A percentile compares a stretch with the other conserved stretches of the same genome.
phyloP scores from a whole-genome alignment of 257 asterid genomes.

The Parsonsia alboflavescens region DNA sequence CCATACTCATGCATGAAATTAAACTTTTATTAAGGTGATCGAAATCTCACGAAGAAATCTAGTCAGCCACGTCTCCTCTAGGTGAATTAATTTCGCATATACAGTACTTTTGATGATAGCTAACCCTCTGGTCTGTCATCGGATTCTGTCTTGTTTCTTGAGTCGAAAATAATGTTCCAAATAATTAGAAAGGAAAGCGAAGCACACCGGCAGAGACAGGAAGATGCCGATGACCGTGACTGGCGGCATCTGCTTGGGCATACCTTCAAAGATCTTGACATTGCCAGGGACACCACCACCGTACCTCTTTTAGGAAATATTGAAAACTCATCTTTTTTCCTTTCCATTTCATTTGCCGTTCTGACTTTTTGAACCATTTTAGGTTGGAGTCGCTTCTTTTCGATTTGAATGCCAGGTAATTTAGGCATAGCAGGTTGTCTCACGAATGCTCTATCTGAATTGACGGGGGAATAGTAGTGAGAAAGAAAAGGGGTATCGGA shows the following conservation, averaged over 20 bases:
- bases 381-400: background rate
- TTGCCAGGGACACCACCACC: background rate
- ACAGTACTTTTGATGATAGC: too few species aligned
- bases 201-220: background rate
- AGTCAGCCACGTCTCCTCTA: too few species aligned
- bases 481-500: background rate
- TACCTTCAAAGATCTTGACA: background rate
- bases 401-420: background rate
- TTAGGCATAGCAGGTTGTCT: background rate
- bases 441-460: background rate
- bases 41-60: too few species aligned
- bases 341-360: background rate
- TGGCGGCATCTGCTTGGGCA: slow-evolving; percentile 6
- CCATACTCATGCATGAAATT: too few species aligned
- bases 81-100: too few species aligned
- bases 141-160: background rate
- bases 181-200: too few species aligned
- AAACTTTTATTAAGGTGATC: too few species aligned
- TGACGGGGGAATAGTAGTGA: background rate
- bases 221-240: background rate
- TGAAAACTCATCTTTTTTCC: background rate
- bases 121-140: background rate
- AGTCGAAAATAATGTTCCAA: background rate
- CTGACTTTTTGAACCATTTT: background rate
- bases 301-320: too few species aligned